Base-by-base conservation (phyloP, 2,329 filamentous ascomycete genomes). In the Microcyclospora tardicrescens region DNA sequence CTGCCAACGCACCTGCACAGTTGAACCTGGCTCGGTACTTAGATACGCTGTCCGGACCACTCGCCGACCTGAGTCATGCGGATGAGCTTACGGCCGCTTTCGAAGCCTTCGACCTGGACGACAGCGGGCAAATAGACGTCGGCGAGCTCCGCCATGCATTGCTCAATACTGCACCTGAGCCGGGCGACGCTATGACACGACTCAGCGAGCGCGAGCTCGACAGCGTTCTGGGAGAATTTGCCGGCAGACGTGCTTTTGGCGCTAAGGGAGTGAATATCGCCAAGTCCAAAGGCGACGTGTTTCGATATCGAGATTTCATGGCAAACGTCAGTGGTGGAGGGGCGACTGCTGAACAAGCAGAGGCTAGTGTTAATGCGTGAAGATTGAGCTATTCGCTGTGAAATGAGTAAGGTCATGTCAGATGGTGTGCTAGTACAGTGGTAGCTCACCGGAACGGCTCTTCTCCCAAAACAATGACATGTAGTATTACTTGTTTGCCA, bases 251-350 rank as follows among this genome's bases (percentile, higher is more conserved):
- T 44, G 85, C 84, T 0, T 93, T 96, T 61, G 82, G 77, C 34
- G 53, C 49, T 1, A 84, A 80, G 50, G 70, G 57, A 5, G 50
- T 61, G 5, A 61, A 62, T 43, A 58, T 60, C 0, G 52, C 52
- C 57, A 67, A 45, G 62, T 74, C 43, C 46, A 79, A 54, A 62
- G 84, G 84, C 1, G 89, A 96, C 43, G 86, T 96, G 1, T 96
- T 98, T 62, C 76, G 79, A 54, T 98, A 96, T 58, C 77, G 84
- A 45, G 91, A 98, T 42, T 96, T 96, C 63, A 84, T 96, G 46
- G 73, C 61, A 1, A 63, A 51, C 43, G 44, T 68, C 13, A 61
- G 56, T 2, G 64, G 64, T 8, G 62, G 61, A 24, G 59, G 54
- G 3, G 53, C 46, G 33, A 43, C 34, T 34, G 38, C 36, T 12